phyloP scores from a whole-genome alignment of 1,284 basidiomycete species.

The Vanrija humicola region DNA sequence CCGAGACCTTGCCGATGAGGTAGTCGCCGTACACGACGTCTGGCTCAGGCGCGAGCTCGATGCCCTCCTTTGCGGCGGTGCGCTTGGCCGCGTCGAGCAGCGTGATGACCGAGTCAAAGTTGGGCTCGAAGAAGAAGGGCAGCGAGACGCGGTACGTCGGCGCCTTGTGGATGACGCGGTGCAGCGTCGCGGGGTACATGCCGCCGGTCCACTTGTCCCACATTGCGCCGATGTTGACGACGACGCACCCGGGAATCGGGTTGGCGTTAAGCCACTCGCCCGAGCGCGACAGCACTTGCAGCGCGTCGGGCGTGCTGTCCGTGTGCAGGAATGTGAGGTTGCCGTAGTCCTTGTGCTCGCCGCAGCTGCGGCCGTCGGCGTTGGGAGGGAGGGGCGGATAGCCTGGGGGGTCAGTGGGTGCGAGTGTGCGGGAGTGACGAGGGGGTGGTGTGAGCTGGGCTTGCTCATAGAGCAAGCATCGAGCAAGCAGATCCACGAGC shows the following conservation, averaged over 20 bases:
- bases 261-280: conserved; percentile 66
- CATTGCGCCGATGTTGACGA: conserved; percentile 65
- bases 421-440: conserved; percentile 63
- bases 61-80: conserved; percentile 16
- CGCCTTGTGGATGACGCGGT: conserved; percentile 32
- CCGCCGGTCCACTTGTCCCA: conserved; percentile 34
- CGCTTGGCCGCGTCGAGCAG: conserved; percentile 25
- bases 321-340: conserved; percentile 76
- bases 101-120: conserved; percentile 23
- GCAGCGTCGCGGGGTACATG: conserved; percentile 32
- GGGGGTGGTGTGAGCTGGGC: no score
- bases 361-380: conserved; percentile 75
- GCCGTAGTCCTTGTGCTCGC: conserved; percentile 83
- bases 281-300: conserved; percentile 70
- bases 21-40: conserved; percentile 8
- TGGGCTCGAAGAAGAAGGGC: conserved; percentile 41
- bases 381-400: conserved; percentile 76
- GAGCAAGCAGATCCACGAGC: no score
- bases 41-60: neutral
- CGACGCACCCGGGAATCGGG: conserved; percentile 66
- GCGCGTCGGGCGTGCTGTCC: conserved; percentile 68
- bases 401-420: conserved; percentile 64
- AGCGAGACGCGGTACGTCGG: conserved; percentile 27
- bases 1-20: conserved; percentile 21
- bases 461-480: no score